These are phyloP conservation scores for Chlorencoelia australis DNA, from an alignment of 2,329 filamentous ascomycete species.

Conservation along the genomic window DNA sequence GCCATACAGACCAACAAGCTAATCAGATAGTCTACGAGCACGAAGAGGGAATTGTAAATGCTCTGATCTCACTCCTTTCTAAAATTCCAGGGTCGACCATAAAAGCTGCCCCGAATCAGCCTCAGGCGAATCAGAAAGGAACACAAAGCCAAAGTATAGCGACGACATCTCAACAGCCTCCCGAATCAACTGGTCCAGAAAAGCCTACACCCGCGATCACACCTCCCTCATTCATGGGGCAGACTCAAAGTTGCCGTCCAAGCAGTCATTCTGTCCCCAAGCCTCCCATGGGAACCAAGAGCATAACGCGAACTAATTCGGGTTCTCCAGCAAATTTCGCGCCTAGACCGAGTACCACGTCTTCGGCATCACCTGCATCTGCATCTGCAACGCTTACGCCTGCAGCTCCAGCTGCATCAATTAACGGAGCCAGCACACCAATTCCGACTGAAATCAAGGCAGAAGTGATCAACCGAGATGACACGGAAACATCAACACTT, in stretches of 20 bases:
- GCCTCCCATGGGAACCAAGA: constrained; percentile 23
- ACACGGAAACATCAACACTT: too few species aligned
- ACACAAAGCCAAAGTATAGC: too few species aligned
- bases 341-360: neutral
- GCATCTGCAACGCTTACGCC: constrained; percentile 12
- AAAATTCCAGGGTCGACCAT: constrained; percentile 15
- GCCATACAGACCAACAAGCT: constrained; percentile 14
- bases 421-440: constrained; percentile 12
- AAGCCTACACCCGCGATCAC: constrained; percentile 15
- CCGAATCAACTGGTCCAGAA: constrained; percentile 12
- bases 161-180: constrained; percentile 11
- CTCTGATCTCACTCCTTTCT: constrained; percentile 14
- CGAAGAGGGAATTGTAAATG: constrained; percentile 21
- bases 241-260: constrained; percentile 15
- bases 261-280: constrained; percentile 18
- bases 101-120: constrained; percentile 8
- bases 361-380: constrained; percentile 13
- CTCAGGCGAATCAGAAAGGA: constrained; percentile 13
- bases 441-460: too few species aligned
- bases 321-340: constrained; percentile 12
- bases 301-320: constrained; percentile 18
- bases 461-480: too few species aligned
- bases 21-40: constrained; percentile 14
- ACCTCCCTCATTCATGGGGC: constrained; percentile 22
- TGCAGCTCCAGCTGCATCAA: constrained; percentile 14